Evolutionary conservation across 1,139 yeast species (phyloP), one percentile per base, ranked within the genome.

Genomic region (Zygoascus meyerae): DNA sequence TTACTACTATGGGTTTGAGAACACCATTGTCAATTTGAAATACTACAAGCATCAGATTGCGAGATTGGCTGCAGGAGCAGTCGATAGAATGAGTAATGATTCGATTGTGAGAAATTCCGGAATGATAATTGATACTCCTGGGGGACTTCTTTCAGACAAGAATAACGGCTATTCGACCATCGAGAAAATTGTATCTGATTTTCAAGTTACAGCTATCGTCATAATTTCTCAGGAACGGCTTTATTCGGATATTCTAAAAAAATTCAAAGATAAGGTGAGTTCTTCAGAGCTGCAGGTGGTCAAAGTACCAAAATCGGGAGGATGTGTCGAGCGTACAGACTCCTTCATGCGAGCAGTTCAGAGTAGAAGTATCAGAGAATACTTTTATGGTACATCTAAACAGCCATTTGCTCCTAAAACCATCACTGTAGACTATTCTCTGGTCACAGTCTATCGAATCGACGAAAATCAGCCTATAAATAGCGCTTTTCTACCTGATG

Each of bases 91-190:
- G 42, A 74, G 72, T 14, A 76, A 77, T 33, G 95, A 87, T 59
- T 54, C 65, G 1, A 51, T 58, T 2, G 75, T 79, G 0, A 70
- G 74, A 21, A 68, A 74, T 42, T 71, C 83, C 4, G 97, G 97
- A 0, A 55, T 80, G 12, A 72, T 94, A 10, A 77, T 94, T 8
- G 97, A 94, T 63, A 83, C 97, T 0, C 95, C 97, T 14, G 64
- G 73, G 7, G 70, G 48, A 5, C 41, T 52, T 31, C 18, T 42
- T 8, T 49, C 72, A 36, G 73, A 77, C 26, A 70, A 72, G 42
- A 65, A 55, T 17, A 60, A 55, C 11, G 62, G 65, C n/a, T 68
- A 69, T 45, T 67, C 66, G 11, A 58, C 80, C 14, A 76, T 86
- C 35, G 81, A 81, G 50, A 74, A 73, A 50, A 75, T 83, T 18